Conservation (phyloP, 2,329 filamentous ascomycete species). For the Colletotrichum chlorophyti region DNA sequence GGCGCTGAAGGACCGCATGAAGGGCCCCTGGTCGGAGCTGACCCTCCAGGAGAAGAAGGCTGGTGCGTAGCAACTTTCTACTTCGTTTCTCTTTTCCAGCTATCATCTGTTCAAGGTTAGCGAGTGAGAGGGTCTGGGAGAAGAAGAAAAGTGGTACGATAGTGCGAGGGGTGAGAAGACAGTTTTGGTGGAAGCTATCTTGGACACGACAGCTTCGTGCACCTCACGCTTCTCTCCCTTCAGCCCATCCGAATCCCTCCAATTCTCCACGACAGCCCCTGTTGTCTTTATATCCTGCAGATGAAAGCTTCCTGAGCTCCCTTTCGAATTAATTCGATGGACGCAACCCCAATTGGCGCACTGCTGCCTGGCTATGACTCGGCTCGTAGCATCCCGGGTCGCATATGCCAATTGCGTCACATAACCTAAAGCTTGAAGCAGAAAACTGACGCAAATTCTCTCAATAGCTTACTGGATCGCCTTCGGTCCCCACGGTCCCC, state of each 20-base stretch:
- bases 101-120: too few relatives aligned
- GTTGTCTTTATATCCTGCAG: background rate
- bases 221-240: background rate
- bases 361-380: constrained; percentile 4
- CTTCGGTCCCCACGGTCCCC: constrained; percentile 95
- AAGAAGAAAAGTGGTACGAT: constrained; percentile 8
- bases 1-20: constrained; percentile 97
- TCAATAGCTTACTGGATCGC: constrained; percentile 95
- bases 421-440: constrained; percentile 18
- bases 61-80: constrained; percentile 68
- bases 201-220: background rate
- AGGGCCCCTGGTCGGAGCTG: constrained; percentile 94
- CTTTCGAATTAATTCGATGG: constrained; percentile 2
- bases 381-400: constrained; percentile 9
- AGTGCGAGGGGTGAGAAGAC: background rate
- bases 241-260: too few relatives aligned
- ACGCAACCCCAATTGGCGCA: constrained; percentile 13
- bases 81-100: constrained; percentile 10
- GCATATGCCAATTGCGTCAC: constrained; percentile 26
- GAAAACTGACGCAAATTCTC: constrained; percentile 46
- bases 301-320: background rate
- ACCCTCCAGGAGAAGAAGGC: constrained; percentile 99
- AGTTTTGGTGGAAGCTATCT: background rate
- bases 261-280: too few relatives aligned
- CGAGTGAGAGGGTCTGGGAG: too few relatives aligned